These are phyloP conservation scores for Avena sativa DNA, from an alignment of 176 grass and related monocot species.

Conservation along the genomic window DNA sequence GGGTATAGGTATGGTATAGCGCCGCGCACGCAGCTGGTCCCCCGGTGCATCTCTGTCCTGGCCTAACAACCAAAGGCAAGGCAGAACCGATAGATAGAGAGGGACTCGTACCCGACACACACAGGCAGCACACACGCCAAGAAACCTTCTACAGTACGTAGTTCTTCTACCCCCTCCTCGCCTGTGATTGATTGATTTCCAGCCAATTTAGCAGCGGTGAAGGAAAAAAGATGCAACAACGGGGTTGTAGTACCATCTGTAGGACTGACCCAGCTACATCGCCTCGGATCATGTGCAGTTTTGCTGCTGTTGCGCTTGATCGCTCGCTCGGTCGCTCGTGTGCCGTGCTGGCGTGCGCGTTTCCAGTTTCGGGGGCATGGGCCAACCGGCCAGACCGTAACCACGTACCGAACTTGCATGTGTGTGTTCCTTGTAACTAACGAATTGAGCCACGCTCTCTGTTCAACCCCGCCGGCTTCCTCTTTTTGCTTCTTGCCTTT, in stretches of 20 bases:
- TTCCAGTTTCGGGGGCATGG: slow-evolving; percentile 23
- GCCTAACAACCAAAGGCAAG: background rate
- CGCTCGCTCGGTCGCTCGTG: background rate
- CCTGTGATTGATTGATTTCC: background rate
- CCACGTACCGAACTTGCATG: background rate
- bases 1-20: background rate
- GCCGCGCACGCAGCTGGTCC: slow-evolving; percentile 29
- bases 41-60: slow-evolving; percentile 11
- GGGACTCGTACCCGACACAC: slow-evolving; percentile 8
- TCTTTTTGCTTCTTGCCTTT: background rate
- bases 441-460: background rate
- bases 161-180: background rate
- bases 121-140: background rate
- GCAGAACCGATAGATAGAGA: background rate
- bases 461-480: background rate
- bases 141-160: background rate
- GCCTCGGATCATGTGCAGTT: slow-evolving; percentile 13
- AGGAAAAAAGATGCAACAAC: background rate
- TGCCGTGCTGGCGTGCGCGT: background rate
- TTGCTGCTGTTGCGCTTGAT: background rate
- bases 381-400: background rate
- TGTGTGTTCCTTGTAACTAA: background rate
- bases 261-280: background rate
- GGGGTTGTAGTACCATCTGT: background rate
- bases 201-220: background rate